A percentile compares a stretch with the other conserved stretches of the same genome.
Conservation (phyloP, 2,329 filamentous ascomycete species). For the Zymoseptoria passerinii region DNA sequence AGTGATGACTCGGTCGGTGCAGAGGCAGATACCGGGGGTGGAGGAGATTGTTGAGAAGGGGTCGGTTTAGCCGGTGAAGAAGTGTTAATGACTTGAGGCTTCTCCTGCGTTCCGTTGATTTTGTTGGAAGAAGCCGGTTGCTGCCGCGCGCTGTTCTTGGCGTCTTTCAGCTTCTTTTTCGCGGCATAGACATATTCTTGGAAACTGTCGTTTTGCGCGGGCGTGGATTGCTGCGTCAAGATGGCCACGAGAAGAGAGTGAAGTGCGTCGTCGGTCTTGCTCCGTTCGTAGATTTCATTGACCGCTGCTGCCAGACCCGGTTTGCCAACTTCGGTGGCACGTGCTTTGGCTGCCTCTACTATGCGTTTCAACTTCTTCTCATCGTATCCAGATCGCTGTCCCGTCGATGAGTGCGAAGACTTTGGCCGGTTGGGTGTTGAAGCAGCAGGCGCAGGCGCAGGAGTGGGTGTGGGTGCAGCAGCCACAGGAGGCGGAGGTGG, state of each 20-base stretch:
- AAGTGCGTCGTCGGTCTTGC: conserved; percentile 30
- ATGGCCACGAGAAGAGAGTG: conserved; percentile 37
- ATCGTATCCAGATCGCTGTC: conserved; percentile 14
- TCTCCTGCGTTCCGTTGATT: conserved; percentile 20
- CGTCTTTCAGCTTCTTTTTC: conserved; percentile 33
- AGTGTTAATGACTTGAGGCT: conserved; percentile 11
- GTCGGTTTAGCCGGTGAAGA: neutral
- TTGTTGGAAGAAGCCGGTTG: conserved; percentile 23
- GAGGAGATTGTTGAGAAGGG: conserved; percentile 15
- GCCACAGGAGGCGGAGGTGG: conserved; percentile 1
- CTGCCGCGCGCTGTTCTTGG: conserved; percentile 27
- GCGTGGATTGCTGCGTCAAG: conserved; percentile 33
- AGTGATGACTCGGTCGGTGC: neutral
- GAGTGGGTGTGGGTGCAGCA: neutral
- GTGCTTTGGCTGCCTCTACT: conserved; percentile 37
- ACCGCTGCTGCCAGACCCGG: conserved; percentile 34
- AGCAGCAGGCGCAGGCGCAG: neutral
- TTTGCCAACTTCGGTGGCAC: conserved; percentile 32
- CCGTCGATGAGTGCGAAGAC: neutral
- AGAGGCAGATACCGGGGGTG: neutral
- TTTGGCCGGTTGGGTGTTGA: neutral
- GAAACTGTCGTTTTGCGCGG: conserved; percentile 34
- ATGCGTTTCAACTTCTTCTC: conserved; percentile 23
- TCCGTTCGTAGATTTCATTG: conserved; percentile 36
- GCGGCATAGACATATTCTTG: conserved; percentile 36